Evolutionary conservation across 2,329 filamentous ascomycete genomes (phyloP), one percentile per base, ranked within the genome.

Genomic region (Chrysosporium keratinophilum): DNA sequence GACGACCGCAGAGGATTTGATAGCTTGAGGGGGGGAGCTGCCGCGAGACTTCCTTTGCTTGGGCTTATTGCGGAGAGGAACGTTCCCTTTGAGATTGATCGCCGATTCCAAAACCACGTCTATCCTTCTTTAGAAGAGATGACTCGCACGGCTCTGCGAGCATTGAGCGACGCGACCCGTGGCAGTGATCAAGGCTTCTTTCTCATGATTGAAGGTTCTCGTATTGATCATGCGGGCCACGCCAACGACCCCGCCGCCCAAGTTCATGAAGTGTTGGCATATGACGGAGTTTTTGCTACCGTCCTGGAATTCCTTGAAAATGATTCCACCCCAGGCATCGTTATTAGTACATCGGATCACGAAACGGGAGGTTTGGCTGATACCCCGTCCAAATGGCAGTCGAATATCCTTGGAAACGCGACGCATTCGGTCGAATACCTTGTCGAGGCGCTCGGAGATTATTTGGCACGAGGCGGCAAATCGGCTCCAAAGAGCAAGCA

Each of bases 191-290:
- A 94, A 69, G 93, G 93, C 3, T 98, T 97, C 76, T 98, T 98
- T 72, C 76, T 98, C 62, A 95, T 98, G 91, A 94, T 98, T 57
- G 93, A 98, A 70, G 93, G 90, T 3, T 95, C 88, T 63, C 80
- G 93, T 41, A 97, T 98, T 63, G 93, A 98, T 64, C 93, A 98
- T 67, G 91, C 93, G 3, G 93, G 89, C 6, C 87, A 93, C 66
- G 80, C 79, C 59, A 93, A 93, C 62, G 87, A 93, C 62, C 87
- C 87, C 0, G 87, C 85, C 9, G 85, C 87, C 0, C 87, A 93
- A 64, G 87, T 91, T 10, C 84, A 87, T 61, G 93, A 98, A 70
- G 91, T 98, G 0, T 76, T 97, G n/a, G 91, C 89, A 50, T 98
- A 95, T 63, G 93, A 98, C 75, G 82, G 80, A 68, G 79, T 93